These are phyloP conservation scores for Picea mariana DNA, from an alignment of 83 land plant genomes.

Conservation along the genomic window DNA sequence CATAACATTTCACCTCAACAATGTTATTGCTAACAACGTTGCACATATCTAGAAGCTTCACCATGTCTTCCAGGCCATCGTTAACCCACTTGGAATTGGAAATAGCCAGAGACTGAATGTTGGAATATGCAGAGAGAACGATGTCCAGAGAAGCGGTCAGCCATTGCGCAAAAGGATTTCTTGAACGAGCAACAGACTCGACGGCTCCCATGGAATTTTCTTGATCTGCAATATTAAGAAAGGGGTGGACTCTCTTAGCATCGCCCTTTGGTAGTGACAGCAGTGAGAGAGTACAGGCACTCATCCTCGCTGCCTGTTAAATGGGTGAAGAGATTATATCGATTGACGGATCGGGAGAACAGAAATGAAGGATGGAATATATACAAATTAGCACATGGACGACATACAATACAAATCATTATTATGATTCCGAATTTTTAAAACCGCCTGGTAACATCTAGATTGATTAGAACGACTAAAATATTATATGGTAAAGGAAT, in stretches of 20 bases:
- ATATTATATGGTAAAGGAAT: no score
- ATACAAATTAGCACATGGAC: no score
- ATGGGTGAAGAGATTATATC: no score
- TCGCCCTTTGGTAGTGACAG: not conserved
- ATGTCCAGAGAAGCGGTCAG: not conserved
- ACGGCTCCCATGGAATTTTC: no score
- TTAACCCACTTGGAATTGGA: constrained; percentile 2
- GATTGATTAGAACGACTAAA: no score
- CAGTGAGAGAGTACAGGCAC: no score
- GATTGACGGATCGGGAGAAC: no score
- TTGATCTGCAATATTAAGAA: no score
- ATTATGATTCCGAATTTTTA: no score
- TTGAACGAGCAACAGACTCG: not conserved
- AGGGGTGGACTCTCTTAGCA: not conserved
- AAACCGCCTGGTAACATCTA: no score
- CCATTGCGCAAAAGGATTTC: not conserved
- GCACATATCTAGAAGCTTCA: not conserved
- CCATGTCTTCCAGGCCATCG: not conserved
- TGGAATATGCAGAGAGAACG: not conserved
- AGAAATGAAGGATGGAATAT: no score
- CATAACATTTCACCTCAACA: not conserved
- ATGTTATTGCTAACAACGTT: not conserved
- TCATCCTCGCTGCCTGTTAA: not conserved
- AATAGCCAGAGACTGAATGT: not conserved
- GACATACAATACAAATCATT: no score